phyloP scores from a whole-genome alignment of 108 stramenopile genomes.

The Craspedostauros australis region DNA sequence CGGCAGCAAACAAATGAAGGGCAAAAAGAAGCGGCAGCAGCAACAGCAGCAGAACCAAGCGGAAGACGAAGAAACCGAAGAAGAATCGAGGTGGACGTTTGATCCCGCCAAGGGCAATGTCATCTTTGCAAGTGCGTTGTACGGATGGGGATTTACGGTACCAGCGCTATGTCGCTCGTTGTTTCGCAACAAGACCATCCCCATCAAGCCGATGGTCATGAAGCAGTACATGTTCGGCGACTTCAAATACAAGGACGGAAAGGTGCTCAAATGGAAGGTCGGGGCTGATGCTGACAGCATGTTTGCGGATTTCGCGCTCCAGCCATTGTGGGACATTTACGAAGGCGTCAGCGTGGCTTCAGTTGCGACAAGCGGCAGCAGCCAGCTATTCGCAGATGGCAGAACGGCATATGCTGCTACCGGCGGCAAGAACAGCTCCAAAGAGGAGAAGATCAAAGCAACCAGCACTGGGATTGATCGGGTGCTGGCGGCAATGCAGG shows the following conservation, averaged over 20 bases:
- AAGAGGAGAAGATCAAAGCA: slow-evolving; percentile 47
- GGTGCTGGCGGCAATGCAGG: slow-evolving; percentile 42
- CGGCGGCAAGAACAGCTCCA: neutral
- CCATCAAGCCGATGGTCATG: slow-evolving; percentile 69
- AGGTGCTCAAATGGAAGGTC: slow-evolving; percentile 77
- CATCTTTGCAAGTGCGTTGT: slow-evolving; percentile 88
- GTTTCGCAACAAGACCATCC: slow-evolving; percentile 54
- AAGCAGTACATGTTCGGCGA: slow-evolving; percentile 76
- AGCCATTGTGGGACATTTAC: slow-evolving; percentile 76
- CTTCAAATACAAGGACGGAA: slow-evolving; percentile 54
- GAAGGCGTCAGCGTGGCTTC: slow-evolving; percentile 63
- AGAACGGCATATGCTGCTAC: slow-evolving; percentile 9
- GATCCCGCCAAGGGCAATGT: slow-evolving; percentile 92
- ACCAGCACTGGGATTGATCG: slow-evolving; percentile 69
- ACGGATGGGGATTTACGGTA: slow-evolving; percentile 94
- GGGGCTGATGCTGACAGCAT: slow-evolving; percentile 13
- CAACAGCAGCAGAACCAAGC: neutral
- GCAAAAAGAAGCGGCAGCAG: neutral
- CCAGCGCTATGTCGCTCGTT: slow-evolving; percentile 67
- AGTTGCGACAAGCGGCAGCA: slow-evolving; percentile 33
- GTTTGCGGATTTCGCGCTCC: slow-evolving; percentile 71
- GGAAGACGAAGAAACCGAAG: slow-evolving; percentile 22
- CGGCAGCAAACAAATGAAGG: slow-evolving; percentile 4
- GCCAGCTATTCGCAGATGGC: slow-evolving; percentile 46
- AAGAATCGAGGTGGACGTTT: slow-evolving; percentile 83